A percentile compares a stretch with the other conserved stretches of the same genome.
Evolutionary conservation across 2,329 filamentous ascomycete genomes (phyloP).

Genomic region (Westerdykella sp.): DNA sequence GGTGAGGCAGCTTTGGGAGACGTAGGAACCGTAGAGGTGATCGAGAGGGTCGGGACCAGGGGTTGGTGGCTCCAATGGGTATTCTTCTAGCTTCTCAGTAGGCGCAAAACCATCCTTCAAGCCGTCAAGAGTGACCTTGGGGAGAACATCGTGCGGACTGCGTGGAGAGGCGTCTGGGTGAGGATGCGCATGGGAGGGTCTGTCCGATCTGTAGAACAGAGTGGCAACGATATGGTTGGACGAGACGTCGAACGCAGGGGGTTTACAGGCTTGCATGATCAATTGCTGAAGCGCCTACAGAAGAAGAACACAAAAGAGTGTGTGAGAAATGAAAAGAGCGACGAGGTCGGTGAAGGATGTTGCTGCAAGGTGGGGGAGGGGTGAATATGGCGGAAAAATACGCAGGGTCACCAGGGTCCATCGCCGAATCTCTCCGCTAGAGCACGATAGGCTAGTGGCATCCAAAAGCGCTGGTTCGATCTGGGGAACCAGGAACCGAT

Average conservation of each 20-base stretch:
- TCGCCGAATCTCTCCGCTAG: too few species aligned
- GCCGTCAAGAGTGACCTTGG: constrained; percentile 25
- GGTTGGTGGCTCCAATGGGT: constrained; percentile 50
- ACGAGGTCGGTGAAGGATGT: background rate
- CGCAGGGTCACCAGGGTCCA: background rate
- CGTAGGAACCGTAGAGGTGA: constrained; percentile 50
- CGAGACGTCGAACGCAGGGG: constrained; percentile 11
- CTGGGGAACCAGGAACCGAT: too few species aligned
- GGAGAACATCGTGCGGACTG: constrained; percentile 25
- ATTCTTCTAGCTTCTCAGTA: constrained; percentile 46
- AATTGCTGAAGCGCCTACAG: background rate
- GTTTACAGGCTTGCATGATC: background rate
- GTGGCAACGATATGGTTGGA: constrained; percentile 29
- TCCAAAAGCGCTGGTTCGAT: too few species aligned
- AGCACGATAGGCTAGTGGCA: too few species aligned
- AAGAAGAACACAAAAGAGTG: background rate
- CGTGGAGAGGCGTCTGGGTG: constrained; percentile 44
- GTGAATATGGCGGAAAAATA: background rate
- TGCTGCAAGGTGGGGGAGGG: background rate
- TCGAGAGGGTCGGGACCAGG: constrained; percentile 51
- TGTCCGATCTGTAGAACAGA: constrained; percentile 34
- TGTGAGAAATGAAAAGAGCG: background rate
- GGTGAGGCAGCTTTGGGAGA: constrained; percentile 51
- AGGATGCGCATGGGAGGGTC: constrained; percentile 34
- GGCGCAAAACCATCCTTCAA: constrained; percentile 45